Evolutionary conservation across 176 grass and related monocot species (phyloP).

Genomic region (Oropetium thomaeum): DNA sequence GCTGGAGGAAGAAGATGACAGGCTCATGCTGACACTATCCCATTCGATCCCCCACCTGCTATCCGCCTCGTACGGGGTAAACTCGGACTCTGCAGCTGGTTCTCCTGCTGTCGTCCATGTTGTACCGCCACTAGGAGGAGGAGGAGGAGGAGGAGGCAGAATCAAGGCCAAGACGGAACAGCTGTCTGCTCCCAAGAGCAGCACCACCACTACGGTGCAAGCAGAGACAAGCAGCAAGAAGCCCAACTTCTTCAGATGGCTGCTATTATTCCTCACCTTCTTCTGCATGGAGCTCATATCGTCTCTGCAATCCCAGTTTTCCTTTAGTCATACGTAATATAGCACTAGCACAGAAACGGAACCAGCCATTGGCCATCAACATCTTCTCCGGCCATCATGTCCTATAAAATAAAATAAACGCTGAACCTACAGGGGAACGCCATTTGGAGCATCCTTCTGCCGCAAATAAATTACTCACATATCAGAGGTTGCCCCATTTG

Average conservation of each 20-base stretch:
- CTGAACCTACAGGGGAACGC: no score
- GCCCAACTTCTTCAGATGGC: not conserved
- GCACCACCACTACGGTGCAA: not conserved
- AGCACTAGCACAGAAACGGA: no score
- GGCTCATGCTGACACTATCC: slow-evolving; percentile 33
- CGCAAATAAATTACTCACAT: no score
- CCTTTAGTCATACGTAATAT: no score
- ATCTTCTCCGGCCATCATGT: no score
- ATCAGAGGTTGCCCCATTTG: no score
- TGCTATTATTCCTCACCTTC: not conserved
- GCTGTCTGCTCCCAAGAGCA: not conserved
- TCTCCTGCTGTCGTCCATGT: no score
- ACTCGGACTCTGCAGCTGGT: no score
- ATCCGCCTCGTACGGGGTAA: slow-evolving; percentile 2
- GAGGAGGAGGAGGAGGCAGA: not conserved
- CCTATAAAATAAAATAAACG: no score
- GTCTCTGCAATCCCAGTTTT: not conserved
- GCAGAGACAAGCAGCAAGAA: not conserved
- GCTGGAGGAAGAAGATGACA: not conserved
- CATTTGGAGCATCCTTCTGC: no score
- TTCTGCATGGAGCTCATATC: slow-evolving; percentile 12
- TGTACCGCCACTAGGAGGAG: not conserved
- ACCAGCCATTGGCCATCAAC: no score
- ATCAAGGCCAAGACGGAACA: not conserved
- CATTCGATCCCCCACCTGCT: slow-evolving; percentile 36